These are phyloP conservation scores for Arthroderma sp. DNA, from an alignment of 2,329 filamentous ascomycete genomes.

Conservation along the genomic window DNA sequence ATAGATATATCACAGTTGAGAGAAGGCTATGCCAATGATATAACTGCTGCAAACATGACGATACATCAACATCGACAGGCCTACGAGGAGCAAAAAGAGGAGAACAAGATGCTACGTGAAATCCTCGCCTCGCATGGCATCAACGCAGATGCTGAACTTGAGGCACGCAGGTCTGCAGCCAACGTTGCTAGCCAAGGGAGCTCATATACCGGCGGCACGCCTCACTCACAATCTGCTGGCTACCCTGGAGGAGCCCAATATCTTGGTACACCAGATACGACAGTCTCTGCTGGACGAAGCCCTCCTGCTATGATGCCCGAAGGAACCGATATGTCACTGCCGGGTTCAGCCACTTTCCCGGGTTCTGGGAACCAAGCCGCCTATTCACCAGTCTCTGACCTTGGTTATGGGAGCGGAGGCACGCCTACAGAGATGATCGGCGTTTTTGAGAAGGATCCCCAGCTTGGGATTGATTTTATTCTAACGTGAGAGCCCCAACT, in stretches of 20 bases:
- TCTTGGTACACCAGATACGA: constrained; percentile 7
- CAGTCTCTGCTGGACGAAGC: constrained; percentile 7
- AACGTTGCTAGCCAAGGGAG: constrained; percentile 20
- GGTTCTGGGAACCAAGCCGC: not conserved
- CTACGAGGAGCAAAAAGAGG: constrained; percentile 58
- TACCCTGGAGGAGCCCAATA: constrained; percentile 4
- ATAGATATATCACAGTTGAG: constrained; percentile 81
- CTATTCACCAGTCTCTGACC: not conserved
- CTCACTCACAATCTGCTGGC: constrained; percentile 13
- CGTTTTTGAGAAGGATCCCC: constrained; percentile 34
- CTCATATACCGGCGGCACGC: constrained; percentile 30
- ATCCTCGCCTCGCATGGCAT: constrained; percentile 48
- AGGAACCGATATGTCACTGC: not conserved
- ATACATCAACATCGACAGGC: constrained; percentile 57
- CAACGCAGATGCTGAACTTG: constrained; percentile 38
- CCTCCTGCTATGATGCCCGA: constrained; percentile 4
- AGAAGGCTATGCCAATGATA: constrained; percentile 57
- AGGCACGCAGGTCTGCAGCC: constrained; percentile 20
- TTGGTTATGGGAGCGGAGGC: not conserved
- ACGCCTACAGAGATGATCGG: constrained; percentile 19
- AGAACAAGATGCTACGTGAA: constrained; percentile 63
- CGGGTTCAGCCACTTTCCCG: not conserved
- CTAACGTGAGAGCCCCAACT: constrained; percentile 26
- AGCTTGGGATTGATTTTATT: constrained; percentile 36
- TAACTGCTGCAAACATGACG: constrained; percentile 38